A percentile compares a stretch with the other conserved stretches of the same genome.
These are phyloP conservation scores for Truncatella angustata DNA, from an alignment of 2,329 filamentous ascomycete genomes.

Conservation along the genomic window DNA sequence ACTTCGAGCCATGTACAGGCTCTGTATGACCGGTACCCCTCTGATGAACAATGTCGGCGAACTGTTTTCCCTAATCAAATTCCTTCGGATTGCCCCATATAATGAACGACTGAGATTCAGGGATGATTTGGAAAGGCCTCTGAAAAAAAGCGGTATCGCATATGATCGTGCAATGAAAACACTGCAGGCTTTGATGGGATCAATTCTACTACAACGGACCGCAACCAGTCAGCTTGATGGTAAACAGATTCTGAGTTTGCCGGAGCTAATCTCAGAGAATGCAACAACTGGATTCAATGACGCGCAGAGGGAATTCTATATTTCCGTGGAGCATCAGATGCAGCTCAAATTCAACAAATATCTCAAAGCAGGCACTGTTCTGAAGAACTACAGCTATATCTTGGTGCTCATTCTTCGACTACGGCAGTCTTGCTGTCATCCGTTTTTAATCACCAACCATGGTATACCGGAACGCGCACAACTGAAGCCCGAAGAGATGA, in stretches of 20 bases:
- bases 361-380: slow-evolving; percentile 40
- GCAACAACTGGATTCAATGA: slow-evolving; percentile 64
- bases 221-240: slow-evolving; percentile 81
- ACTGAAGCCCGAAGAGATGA: slow-evolving; percentile 25
- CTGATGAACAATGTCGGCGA: slow-evolving; percentile 88
- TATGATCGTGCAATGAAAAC: slow-evolving; percentile 58
- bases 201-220: slow-evolving; percentile 78
- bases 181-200: slow-evolving; percentile 74
- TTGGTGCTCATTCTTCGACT: slow-evolving; percentile 76
- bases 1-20: slow-evolving; percentile 62
- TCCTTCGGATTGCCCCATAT: slow-evolving; percentile 77
- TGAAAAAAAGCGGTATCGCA: slow-evolving; percentile 50
- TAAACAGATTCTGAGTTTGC: slow-evolving; percentile 69
- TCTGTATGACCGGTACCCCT: slow-evolving; percentile 79
- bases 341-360: slow-evolving; percentile 26
- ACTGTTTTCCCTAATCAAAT: slow-evolving; percentile 74
- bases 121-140: slow-evolving; percentile 32
- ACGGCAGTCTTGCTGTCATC: slow-evolving; percentile 80
- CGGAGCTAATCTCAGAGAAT: slow-evolving; percentile 60
- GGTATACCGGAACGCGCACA: slow-evolving; percentile 26
- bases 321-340: slow-evolving; percentile 42
- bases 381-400: slow-evolving; percentile 74
- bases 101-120: slow-evolving; percentile 64
- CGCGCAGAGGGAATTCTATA: slow-evolving; percentile 66
- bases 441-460: slow-evolving; percentile 59